A percentile compares a stretch with the other conserved stretches of the same genome.
Evolutionary conservation across 148 eudicot genomes (phyloP).

Genomic region (Selenicereus undatus): DNA sequence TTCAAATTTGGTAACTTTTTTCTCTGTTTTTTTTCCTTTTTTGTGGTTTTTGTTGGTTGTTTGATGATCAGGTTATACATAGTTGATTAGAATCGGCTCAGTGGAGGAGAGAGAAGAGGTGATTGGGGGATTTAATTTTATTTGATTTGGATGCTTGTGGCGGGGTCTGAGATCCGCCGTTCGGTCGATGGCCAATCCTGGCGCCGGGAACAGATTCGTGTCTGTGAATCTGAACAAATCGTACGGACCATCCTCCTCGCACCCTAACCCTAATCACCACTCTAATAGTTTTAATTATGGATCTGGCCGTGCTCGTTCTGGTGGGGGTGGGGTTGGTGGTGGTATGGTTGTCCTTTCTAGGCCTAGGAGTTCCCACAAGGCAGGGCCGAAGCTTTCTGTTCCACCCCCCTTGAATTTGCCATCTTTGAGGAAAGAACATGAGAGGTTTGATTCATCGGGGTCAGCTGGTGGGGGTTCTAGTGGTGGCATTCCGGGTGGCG

Average conservation of each 20-base stretch:
- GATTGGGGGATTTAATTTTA: conserved; percentile 1
- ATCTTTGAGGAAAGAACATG: conserved; percentile 88
- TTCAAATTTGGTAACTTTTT: neutral
- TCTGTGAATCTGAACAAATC: conserved; percentile 92
- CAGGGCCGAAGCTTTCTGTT: conserved; percentile 75
- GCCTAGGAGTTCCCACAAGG: conserved; percentile 61
- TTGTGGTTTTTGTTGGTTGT: neutral
- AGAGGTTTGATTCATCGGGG: conserved; percentile 72
- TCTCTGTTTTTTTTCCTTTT: neutral
- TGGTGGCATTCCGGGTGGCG: conserved; percentile 44
- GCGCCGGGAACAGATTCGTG: conserved; percentile 60
- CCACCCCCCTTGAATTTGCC: conserved; percentile 99
- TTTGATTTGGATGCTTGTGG: conserved; percentile 52
- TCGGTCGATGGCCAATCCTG: conserved; percentile 76
- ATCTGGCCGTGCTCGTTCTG: conserved; percentile 34
- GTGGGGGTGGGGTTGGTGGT: conserved; percentile 40
- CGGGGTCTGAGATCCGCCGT: conserved; percentile 35
- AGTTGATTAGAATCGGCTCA: too few species aligned
- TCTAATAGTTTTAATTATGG: conserved; percentile 48
- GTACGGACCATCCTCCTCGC: conserved; percentile 49
- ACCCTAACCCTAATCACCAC: conserved; percentile 27
- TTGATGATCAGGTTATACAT: conserved; percentile 31
- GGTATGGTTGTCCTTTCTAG: conserved; percentile 87
- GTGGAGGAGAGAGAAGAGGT: too few species aligned
- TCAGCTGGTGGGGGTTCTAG: conserved; percentile 52